Evolutionary conservation across 2,329 filamentous ascomycete genomes (phyloP).

Genomic region (Monosporascus sp.): DNA sequence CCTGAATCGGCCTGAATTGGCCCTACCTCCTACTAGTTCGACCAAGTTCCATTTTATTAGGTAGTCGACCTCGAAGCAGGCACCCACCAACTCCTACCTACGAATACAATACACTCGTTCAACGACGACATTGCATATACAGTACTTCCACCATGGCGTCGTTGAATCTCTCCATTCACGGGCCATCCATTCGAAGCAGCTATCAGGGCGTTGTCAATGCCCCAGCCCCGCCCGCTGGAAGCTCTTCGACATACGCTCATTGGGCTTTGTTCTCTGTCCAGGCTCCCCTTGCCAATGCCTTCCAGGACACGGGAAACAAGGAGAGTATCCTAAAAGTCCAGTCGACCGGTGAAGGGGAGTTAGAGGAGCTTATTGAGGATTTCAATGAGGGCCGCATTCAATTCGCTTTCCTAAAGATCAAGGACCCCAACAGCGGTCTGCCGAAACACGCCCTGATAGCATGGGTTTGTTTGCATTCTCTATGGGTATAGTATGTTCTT

Average conservation of each 20-base stretch:
- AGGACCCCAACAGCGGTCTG: constrained; percentile 83
- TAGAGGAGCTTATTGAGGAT: constrained; percentile 85
- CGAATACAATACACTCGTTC: too few relatives aligned
- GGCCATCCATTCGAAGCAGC: constrained; percentile 79
- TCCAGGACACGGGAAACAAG: constrained; percentile 80
- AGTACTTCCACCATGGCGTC: constrained; percentile 59
- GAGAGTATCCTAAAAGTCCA: constrained; percentile 96
- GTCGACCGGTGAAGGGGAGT: constrained; percentile 86
- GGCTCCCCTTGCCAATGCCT: constrained; percentile 86
- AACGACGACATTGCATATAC: too few relatives aligned
- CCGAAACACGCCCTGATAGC: constrained; percentile 92
- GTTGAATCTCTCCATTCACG: constrained; percentile 74
- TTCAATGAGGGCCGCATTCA: constrained; percentile 96
- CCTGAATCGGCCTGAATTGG: constrained; percentile 2
- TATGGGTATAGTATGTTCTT: neutral
- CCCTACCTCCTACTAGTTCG: neutral
- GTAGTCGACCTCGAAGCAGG: too few relatives aligned
- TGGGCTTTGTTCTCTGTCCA: constrained; percentile 95
- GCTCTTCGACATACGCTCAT: constrained; percentile 78
- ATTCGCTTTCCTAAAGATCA: constrained; percentile 95
- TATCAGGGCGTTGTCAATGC: constrained; percentile 57
- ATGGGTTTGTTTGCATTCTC: constrained; percentile 52
- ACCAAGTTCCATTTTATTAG: neutral
- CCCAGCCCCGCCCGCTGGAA: constrained; percentile 41
- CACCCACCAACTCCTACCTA: too few relatives aligned